Percentiles rank a stretch among this genome's conserved stretches.
Evolutionary conservation across 345 rosid genomes (phyloP).

Genomic region (Euclidium syriacum): DNA sequence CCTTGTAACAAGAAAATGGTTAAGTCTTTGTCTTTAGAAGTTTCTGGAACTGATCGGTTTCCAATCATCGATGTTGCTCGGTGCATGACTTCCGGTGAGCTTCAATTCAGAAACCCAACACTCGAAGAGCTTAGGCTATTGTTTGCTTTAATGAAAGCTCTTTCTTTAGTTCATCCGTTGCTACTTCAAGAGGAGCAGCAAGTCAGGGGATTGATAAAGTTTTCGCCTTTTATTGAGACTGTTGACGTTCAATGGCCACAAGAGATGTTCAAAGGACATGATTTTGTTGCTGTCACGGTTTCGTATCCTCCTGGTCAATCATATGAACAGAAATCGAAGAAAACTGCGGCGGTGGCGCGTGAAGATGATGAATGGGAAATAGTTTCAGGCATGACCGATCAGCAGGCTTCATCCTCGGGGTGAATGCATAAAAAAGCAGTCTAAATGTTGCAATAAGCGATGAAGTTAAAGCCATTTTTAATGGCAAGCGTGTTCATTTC

Average conservation of each 20-base stretch:
- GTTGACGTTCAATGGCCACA: conserved; percentile 69
- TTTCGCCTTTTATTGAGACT: conserved; percentile 63
- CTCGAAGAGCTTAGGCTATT: conserved; percentile 61
- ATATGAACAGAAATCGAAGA: conserved; percentile 43
- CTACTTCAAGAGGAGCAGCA: conserved; percentile 47
- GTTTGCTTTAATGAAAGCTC: conserved; percentile 56
- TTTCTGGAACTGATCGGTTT: conserved; percentile 47
- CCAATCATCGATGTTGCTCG: conserved; percentile 62
- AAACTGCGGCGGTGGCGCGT: background rate
- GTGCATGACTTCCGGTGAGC: conserved; percentile 44
- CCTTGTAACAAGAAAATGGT: conserved; percentile 58
- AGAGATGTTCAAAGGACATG: conserved; percentile 49
- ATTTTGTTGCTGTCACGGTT: conserved; percentile 59
- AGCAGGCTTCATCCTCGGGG: conserved; percentile 18
- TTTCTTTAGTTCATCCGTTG: conserved; percentile 55
- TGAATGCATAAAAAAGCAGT: conserved; percentile 3
- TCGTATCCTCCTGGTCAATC: conserved; percentile 58
- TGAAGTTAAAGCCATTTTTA: conserved; percentile 6
- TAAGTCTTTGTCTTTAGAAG: conserved; percentile 51
- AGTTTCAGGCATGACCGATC: background rate
- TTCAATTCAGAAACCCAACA: conserved; percentile 53
- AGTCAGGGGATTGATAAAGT: conserved; percentile 35
- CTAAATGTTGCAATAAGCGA: background rate
- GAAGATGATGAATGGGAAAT: conserved; percentile 10
- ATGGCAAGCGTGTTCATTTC: background rate